Conservation (phyloP, 495 filamentous ascomycete species). For the Xylaria palmicola region DNA sequence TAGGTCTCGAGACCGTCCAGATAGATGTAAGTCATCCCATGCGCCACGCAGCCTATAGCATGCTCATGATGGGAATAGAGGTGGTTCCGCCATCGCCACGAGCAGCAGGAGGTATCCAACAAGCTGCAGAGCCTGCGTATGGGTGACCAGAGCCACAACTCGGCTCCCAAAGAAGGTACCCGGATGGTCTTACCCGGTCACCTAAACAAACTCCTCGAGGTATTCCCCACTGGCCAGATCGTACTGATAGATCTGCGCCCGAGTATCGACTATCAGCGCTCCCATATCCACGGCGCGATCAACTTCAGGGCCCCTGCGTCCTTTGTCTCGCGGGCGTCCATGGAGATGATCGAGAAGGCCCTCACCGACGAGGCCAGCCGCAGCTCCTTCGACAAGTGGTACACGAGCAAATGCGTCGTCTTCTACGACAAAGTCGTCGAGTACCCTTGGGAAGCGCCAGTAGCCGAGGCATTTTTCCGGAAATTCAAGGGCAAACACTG, state of each 20-base stretch:
- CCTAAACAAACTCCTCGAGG: slow-evolving; percentile 45
- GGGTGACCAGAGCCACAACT: slow-evolving; percentile 24
- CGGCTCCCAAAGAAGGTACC: slow-evolving; percentile 22
- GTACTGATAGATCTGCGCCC: slow-evolving; percentile 47
- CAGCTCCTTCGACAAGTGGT: slow-evolving; percentile 45
- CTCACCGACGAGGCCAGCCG: slow-evolving; percentile 45
- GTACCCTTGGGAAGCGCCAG: slow-evolving; percentile 47
- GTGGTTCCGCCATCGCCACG: slow-evolving; percentile 47
- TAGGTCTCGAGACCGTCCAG: slow-evolving; percentile 38
- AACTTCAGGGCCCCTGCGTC: slow-evolving; percentile 46
- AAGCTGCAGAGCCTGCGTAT: slow-evolving; percentile 40
- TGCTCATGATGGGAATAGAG: slow-evolving; percentile 11
- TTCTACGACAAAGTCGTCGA: slow-evolving; percentile 48
- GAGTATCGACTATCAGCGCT: slow-evolving; percentile 41
- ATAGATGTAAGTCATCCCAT: slow-evolving; percentile 30
- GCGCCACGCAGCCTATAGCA: not conserved
- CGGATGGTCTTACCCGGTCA: slow-evolving; percentile 49
- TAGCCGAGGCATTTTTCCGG: slow-evolving; percentile 39
- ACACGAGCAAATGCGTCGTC: slow-evolving; percentile 43
- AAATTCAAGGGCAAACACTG: slow-evolving; percentile 43
- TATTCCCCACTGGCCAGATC: slow-evolving; percentile 42
- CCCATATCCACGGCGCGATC: slow-evolving; percentile 47
- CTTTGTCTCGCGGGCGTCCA: slow-evolving; percentile 40
- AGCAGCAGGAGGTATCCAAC: slow-evolving; percentile 38
- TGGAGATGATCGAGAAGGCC: slow-evolving; percentile 50